Percentiles rank a stretch among this genome's conserved stretches.
These are phyloP conservation scores for Acer negundo DNA, from an alignment of 345 rosid species.

Conservation along the genomic window DNA sequence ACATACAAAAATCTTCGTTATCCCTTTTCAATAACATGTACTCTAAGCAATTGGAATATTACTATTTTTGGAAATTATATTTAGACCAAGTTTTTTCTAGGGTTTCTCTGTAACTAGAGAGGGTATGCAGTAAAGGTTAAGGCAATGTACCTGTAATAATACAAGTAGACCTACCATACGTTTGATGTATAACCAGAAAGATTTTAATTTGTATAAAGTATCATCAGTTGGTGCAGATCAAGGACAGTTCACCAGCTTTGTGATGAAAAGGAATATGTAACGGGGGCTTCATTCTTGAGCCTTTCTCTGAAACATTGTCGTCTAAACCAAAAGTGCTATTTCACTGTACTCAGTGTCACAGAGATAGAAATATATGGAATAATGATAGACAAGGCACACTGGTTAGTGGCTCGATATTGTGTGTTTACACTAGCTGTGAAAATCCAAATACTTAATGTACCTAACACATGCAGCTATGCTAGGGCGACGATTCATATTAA, in stretches of 20 bases:
- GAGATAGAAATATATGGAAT: no score
- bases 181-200: conserved; percentile 13
- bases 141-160: conserved; percentile 30
- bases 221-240: conserved; percentile 19
- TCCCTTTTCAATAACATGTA: not conserved
- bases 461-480: no score
- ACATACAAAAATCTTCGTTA: not conserved
- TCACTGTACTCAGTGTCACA: no score
- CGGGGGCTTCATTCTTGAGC: no score
- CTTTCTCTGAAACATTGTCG: no score
- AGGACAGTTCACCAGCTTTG: conserved; percentile 19
- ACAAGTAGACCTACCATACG: conserved; percentile 34
- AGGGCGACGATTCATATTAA: no score
- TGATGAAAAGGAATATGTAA: no score
- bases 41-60: not conserved
- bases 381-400: no score
- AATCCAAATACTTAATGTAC: no score
- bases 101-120: conserved; percentile 28
- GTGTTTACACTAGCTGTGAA: no score
- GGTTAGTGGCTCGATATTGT: no score
- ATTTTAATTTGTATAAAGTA: not conserved
- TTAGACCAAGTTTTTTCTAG: conserved; percentile 23
- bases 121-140: conserved; percentile 48
- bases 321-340: no score
- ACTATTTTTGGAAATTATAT: not conserved